Percentiles rank a stretch among this genome's conserved stretches.
These are phyloP conservation scores for Colletotrichum sp. DNA, from an alignment of 2,329 filamentous ascomycete species.

Conservation along the genomic window DNA sequence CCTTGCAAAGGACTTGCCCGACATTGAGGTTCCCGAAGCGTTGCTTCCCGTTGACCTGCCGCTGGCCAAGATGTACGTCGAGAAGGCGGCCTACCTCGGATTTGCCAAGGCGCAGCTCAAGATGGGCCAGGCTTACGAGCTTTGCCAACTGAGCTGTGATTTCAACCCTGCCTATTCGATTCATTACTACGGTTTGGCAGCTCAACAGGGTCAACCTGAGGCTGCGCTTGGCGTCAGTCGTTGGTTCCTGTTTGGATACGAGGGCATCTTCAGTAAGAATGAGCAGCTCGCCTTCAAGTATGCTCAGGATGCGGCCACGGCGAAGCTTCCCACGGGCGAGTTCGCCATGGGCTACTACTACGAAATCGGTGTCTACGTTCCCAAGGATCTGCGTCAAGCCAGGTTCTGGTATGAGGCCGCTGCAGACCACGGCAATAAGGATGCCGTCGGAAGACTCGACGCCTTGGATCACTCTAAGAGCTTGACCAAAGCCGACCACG, in stretches of 20 bases:
- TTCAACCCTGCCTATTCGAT: conserved; percentile 92
- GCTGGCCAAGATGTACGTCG: conserved; percentile 83
- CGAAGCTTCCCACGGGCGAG: conserved; percentile 86
- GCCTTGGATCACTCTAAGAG: conserved; percentile 83
- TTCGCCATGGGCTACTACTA: conserved; percentile 98
- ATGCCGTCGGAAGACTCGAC: conserved; percentile 82
- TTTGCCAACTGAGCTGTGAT: conserved; percentile 91
- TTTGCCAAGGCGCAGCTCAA: conserved; percentile 97
- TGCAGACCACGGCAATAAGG: conserved; percentile 88
- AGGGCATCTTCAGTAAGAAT: conserved; percentile 92
- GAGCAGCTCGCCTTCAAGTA: conserved; percentile 93
- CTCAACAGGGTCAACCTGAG: conserved; percentile 89
- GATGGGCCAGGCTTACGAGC: conserved; percentile 94
- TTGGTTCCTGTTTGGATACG: conserved; percentile 97
- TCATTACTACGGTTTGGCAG: conserved; percentile 94
- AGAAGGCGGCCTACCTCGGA: conserved; percentile 94
- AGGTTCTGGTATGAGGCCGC: conserved; percentile 90
- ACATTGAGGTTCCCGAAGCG: conserved; percentile 77
- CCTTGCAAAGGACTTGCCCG: conserved; percentile 86
- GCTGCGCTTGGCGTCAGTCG: conserved; percentile 96
- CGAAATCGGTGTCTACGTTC: conserved; percentile 92
- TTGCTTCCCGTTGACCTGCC: conserved; percentile 75
- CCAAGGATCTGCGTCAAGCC: conserved; percentile 82
- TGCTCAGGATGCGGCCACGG: conserved; percentile 82
- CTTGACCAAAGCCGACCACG: conserved; percentile 89